Evolutionary conservation across 192 early-diverging fungal species (phyloP).

Genomic region (Coemansia sp.): DNA sequence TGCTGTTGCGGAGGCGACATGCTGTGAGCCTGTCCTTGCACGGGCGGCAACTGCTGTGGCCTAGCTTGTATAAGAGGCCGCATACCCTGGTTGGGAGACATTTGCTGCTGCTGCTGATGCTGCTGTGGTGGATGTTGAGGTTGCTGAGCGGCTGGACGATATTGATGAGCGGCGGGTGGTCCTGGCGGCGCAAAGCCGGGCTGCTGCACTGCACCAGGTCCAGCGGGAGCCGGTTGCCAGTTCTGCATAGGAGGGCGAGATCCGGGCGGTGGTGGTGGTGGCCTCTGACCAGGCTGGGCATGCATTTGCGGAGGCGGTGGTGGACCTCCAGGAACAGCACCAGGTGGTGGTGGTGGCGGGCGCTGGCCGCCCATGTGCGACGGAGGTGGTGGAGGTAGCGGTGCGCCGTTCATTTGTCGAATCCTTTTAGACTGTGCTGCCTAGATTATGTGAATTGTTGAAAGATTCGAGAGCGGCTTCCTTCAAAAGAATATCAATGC

Average conservation of each 20-base stretch:
- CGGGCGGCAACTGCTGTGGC: conserved; percentile 17
- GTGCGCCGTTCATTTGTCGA: conserved; percentile 15
- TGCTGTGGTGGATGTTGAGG: conserved; percentile 19
- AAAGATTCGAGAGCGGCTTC: background rate
- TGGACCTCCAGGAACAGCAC: conserved; percentile 13
- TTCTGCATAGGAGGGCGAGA: conserved; percentile 33
- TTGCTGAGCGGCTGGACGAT: conserved; percentile 29
- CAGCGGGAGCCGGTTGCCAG: conserved; percentile 28
- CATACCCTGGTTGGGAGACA: conserved; percentile 9
- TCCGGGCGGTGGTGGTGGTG: conserved; percentile 28
- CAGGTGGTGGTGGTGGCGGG: conserved; percentile 20
- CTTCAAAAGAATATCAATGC: conserved; percentile 1
- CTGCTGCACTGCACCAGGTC: conserved; percentile 26
- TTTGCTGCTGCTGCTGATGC: conserved; percentile 24
- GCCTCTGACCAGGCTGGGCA: conserved; percentile 16
- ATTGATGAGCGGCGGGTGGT: conserved; percentile 12
- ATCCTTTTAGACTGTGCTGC: background rate
- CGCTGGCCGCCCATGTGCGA: conserved; percentile 18
- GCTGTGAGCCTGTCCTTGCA: background rate
- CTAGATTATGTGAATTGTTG: background rate
- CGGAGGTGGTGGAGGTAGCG: conserved; percentile 18
- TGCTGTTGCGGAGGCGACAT: background rate
- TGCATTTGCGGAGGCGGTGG: conserved; percentile 11
- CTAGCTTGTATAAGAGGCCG: conserved; percentile 19
- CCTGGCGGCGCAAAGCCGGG: conserved; percentile 44